Conservation (phyloP, 1,284 basidiomycete species). For the Pulchroboletus neoregius region DNA sequence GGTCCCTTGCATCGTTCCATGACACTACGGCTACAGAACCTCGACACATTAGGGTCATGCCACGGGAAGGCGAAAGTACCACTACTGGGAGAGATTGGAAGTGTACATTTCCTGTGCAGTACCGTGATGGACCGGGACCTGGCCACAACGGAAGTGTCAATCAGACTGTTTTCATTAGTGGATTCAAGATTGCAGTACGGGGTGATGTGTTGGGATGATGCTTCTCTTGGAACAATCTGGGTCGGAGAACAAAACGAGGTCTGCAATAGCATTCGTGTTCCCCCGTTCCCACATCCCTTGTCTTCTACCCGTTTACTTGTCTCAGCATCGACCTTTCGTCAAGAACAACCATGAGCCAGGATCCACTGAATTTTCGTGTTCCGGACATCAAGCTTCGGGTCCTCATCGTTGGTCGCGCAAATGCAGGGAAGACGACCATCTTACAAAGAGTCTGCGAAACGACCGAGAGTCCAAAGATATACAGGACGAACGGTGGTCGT, state of each 20-base stretch:
- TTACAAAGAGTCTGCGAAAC: constrained; percentile 8
- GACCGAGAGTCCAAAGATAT: constrained; percentile 5
- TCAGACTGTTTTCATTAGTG: constrained; percentile 11
- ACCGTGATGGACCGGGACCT: background rate
- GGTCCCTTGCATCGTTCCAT: constrained; percentile 9
- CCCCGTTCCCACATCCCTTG: no score
- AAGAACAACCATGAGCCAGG: no score
- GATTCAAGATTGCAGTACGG: constrained; percentile 11
- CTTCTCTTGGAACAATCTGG: no score
- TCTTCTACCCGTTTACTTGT: no score
- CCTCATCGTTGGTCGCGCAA: constrained; percentile 5
- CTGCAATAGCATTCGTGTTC: no score
- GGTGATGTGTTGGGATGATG: background rate
- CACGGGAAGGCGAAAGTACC: background rate
- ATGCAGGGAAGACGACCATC: constrained; percentile 9
- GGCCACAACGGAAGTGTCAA: background rate
- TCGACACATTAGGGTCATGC: background rate
- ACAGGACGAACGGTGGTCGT: background rate
- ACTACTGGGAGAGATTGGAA: background rate
- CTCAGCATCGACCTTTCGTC: no score
- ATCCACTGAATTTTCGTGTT: no score
- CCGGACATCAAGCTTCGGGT: constrained; percentile 1
- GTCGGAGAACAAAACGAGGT: no score
- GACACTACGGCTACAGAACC: background rate
- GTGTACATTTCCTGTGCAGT: background rate